Conservation (phyloP, 2,329 filamentous ascomycete genomes). For the Chrysosporium keratinophilum region DNA sequence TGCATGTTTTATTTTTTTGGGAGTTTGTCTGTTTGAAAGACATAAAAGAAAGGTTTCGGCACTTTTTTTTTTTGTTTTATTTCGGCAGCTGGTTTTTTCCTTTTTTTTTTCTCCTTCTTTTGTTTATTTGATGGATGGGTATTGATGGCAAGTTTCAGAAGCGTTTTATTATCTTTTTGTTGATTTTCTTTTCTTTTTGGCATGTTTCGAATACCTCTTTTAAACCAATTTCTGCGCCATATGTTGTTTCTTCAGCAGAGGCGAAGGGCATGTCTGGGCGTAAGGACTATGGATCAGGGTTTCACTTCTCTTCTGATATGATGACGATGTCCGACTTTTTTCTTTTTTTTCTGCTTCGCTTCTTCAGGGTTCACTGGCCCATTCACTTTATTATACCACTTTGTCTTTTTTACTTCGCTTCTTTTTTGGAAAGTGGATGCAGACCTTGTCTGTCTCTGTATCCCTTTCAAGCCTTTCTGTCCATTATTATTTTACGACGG, state of each 20-base stretch:
- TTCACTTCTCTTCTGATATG: not conserved
- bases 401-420: not conserved
- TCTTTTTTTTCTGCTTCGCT: constrained; percentile 4
- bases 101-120: constrained; percentile 8
- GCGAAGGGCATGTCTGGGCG: constrained; percentile 6
- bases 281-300: not conserved
- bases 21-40: not conserved
- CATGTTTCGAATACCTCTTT: not conserved
- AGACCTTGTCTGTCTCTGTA: not conserved
- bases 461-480: not conserved
- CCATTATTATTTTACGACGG: not conserved
- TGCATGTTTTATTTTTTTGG: not conserved
- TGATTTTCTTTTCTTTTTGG: not conserved
- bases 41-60: not conserved
- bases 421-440: not conserved
- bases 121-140: not conserved
- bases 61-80: constrained; percentile 3
- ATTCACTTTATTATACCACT: not conserved
- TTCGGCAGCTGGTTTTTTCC: constrained; percentile 10
- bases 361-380: not conserved
- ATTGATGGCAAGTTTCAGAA: not conserved
- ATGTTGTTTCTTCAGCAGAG: constrained; percentile 4
- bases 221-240: not conserved
- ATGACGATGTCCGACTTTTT: not conserved
- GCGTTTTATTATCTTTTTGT: not conserved